Conservation (phyloP, 2,329 filamentous ascomycete species). For the Decorospora gaudefroyi region DNA sequence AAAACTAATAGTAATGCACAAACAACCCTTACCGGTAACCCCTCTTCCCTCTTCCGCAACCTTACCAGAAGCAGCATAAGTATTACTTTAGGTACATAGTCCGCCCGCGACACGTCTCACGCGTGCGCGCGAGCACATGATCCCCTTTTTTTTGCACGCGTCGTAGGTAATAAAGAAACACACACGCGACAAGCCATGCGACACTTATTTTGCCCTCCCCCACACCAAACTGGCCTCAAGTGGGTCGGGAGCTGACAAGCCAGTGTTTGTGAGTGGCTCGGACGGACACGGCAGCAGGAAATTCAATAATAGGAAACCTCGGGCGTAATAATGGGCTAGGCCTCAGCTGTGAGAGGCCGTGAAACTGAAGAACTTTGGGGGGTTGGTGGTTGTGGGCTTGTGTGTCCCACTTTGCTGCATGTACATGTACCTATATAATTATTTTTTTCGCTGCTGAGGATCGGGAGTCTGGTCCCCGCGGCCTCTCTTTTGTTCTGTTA, state of each 20-base stretch:
- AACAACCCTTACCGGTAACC: background rate
- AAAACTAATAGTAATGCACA: too few relatives aligned
- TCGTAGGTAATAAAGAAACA: conserved; percentile 14
- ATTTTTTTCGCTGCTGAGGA: conserved; percentile 12
- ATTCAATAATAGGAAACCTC: too few relatives aligned
- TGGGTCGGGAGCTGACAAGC: conserved; percentile 4
- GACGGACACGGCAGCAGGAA: conserved; percentile 3
- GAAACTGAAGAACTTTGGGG: conserved; percentile 20
- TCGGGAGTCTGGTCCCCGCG: background rate
- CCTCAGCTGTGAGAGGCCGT: conserved; percentile 18
- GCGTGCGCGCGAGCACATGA: conserved; percentile 30
- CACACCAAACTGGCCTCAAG: conserved; percentile 6
- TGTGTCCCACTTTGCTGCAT: conserved; percentile 18
- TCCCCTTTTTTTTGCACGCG: conserved; percentile 20
- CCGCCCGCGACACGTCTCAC: conserved; percentile 25
- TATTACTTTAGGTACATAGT: conserved; percentile 17
- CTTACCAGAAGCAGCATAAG: conserved; percentile 3
- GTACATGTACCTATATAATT: too few relatives aligned
- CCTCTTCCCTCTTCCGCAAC: conserved; percentile 1
- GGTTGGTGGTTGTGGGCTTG: conserved; percentile 21
- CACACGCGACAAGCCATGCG: conserved; percentile 18
- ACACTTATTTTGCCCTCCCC: conserved; percentile 4
- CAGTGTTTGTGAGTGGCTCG: conserved; percentile 1
- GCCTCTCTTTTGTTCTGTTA: background rate
- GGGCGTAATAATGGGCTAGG: too few relatives aligned